A percentile compares a stretch with the other conserved stretches of the same genome.
Evolutionary conservation across 2,329 filamentous ascomycete genomes (phyloP).

Genomic region (Rhinocladiella mackenziei): DNA sequence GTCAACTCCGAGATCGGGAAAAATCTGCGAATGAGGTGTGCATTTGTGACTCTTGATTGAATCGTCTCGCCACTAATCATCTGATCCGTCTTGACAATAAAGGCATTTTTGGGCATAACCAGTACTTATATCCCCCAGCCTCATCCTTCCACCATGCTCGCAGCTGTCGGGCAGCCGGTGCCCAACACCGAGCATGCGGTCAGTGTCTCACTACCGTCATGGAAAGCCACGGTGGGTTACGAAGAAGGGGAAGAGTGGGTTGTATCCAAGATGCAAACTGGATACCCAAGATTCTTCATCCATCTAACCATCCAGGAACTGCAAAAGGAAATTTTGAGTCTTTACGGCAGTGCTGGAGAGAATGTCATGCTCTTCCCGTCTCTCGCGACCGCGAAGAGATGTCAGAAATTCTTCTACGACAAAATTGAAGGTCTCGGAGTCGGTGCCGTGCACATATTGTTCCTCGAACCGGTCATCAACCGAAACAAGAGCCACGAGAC

Average conservation of each 20-base stretch:
- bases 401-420: conserved; percentile 65
- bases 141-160: conserved; percentile 19
- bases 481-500: conserved; percentile 43
- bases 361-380: conserved; percentile 79
- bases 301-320: conserved; percentile 77
- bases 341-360: conserved; percentile 55
- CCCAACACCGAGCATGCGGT: conserved; percentile 83
- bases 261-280: conserved; percentile 76
- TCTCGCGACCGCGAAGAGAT: conserved; percentile 63
- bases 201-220: conserved; percentile 92
- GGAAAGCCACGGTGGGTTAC: conserved; percentile 85
- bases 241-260: conserved; percentile 91
- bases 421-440: conserved; percentile 53
- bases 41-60: background rate
- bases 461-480: conserved; percentile 60
- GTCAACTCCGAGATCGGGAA: conserved; percentile 1
- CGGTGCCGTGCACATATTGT: conserved; percentile 53
- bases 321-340: conserved; percentile 61
- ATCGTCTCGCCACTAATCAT: conserved; percentile 1
- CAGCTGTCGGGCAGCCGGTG: conserved; percentile 63
- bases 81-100: background rate
- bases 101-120: background rate
- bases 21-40: no score
- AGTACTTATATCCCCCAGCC: background rate
- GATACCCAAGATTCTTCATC: conserved; percentile 93